Conservation (phyloP, 257 asterid species). For the Solanum raphanifolium region DNA sequence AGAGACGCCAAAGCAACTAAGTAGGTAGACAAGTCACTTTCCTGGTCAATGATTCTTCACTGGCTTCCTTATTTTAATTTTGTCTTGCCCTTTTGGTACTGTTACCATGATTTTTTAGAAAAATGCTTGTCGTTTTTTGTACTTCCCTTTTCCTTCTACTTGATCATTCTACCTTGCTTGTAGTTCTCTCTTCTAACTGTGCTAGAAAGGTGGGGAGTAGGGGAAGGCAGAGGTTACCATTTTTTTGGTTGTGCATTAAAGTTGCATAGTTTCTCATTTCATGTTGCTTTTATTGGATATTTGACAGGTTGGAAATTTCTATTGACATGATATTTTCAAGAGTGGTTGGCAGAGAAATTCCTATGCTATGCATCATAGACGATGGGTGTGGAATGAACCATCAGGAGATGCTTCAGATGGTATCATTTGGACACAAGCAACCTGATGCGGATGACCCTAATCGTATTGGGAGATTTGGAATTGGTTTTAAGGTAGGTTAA, state of each 20-base stretch:
- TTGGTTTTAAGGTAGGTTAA: slow-evolving; percentile 66
- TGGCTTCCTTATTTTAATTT: background rate
- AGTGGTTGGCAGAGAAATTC: slow-evolving; percentile 36
- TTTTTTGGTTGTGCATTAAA: background rate
- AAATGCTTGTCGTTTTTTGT: background rate
- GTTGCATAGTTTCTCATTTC: slow-evolving; percentile 4
- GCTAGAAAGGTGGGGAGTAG: background rate
- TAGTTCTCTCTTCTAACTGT: background rate
- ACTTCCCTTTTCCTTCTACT: background rate
- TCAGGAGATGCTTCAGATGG: slow-evolving; percentile 48
- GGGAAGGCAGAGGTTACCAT: background rate
- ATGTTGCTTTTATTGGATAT: slow-evolving; percentile 5
- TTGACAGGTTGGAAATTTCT: slow-evolving; percentile 46
- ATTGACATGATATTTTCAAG: slow-evolving; percentile 34
- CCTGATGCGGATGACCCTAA: slow-evolving; percentile 39
- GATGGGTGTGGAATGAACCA: slow-evolving; percentile 77
- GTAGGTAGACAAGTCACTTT: slow-evolving; percentile 28
- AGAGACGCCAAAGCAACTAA: slow-evolving; percentile 73
- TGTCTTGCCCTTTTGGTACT: background rate
- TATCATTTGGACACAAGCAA: slow-evolving; percentile 65
- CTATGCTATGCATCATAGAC: slow-evolving; percentile 61
- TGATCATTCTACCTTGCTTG: background rate
- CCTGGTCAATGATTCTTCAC: background rate
- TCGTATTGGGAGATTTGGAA: slow-evolving; percentile 66
- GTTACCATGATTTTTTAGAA: background rate